Evolutionary conservation across 2,329 filamentous ascomycete species (phyloP).

Genomic region (Verticillium nonalfalfae): DNA sequence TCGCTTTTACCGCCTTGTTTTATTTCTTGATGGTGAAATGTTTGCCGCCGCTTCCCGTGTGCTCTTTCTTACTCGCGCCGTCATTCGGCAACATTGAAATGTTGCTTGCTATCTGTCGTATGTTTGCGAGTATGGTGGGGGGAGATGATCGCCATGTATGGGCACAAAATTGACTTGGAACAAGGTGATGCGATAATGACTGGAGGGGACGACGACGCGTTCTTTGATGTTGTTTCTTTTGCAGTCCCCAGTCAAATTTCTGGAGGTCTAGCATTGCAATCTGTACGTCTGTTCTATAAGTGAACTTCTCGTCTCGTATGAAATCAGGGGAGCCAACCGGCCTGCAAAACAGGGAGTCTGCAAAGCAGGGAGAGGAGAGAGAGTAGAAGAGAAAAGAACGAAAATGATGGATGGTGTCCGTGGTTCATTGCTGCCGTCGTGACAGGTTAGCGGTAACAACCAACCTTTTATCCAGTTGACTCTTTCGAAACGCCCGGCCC

Average conservation of each 20-base stretch:
- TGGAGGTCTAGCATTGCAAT: not conserved
- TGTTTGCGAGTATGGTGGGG: not conserved
- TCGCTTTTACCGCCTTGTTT: not conserved
- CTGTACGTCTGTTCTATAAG: not conserved
- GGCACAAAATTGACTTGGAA: not conserved
- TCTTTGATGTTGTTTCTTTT: not conserved
- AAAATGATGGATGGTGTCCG: not conserved
- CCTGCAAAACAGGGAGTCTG: too few species aligned
- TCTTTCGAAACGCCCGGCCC: too few species aligned
- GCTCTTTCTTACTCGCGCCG: not conserved
- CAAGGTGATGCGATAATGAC: not conserved
- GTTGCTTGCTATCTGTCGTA: not conserved
- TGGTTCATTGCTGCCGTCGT: not conserved
- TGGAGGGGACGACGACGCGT: not conserved
- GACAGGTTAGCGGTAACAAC: too few species aligned
- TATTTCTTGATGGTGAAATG: not conserved
- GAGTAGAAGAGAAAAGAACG: conserved; percentile 1
- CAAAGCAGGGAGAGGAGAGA: not conserved
- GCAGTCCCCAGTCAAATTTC: not conserved
- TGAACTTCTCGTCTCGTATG: not conserved
- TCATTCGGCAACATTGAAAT: not conserved
- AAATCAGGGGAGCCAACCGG: not conserved
- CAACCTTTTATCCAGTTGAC: too few species aligned
- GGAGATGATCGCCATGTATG: not conserved
- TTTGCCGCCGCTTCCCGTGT: not conserved